Evolutionary conservation across 257 asterid species (phyloP), one percentile per base, ranked within the genome.

Genomic region (Mentha longifolia): DNA sequence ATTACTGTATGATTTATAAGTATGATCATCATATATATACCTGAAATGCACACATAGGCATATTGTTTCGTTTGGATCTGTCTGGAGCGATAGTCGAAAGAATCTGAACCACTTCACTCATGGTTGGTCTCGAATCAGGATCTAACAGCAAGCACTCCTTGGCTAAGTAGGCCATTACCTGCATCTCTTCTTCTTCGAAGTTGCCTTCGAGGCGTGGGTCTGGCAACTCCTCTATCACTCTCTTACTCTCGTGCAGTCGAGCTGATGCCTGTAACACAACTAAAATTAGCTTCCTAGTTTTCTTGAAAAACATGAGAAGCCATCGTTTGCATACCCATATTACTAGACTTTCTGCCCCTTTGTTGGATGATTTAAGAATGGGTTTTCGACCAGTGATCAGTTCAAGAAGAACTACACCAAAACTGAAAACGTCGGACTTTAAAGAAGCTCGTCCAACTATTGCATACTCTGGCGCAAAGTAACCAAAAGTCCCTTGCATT

Each of bases 401-500:
- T 70, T 95, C 99, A 75, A 95, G 98, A 75, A 95, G 97, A 74
- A 95, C 99, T 43, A 95, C 98, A 6, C 99, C 99, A 16, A 95
- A 95, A 77, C 99, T 92, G 83, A 95, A 95, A 67, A 95, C 99
- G n/a, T 95, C 99, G 0, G 99, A 92, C 66, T 89, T 92, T 4
- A 85, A 80, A 70, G 99, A 92, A 74, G 98, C 95, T 78, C 86
- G 75, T 49, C 98, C 99, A 43, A 89, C 78, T 35, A 88, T 92
- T 11, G 97, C 94, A 49, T 87, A 91, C 74, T 95, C 98, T 12
- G 99, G 99, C 7, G 99, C 99, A 78, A 95, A 92, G 85, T 95
- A 92, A 69, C 99, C 97, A 73, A 95, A 95, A 12, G 98, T 92
- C 55, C 99, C 99, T 80, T 95, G 97, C 97, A 95, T 89, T 76